Evolutionary conservation across 2,329 filamentous ascomycete genomes (phyloP).

Genomic region (Rutstroemia sydowiana): DNA sequence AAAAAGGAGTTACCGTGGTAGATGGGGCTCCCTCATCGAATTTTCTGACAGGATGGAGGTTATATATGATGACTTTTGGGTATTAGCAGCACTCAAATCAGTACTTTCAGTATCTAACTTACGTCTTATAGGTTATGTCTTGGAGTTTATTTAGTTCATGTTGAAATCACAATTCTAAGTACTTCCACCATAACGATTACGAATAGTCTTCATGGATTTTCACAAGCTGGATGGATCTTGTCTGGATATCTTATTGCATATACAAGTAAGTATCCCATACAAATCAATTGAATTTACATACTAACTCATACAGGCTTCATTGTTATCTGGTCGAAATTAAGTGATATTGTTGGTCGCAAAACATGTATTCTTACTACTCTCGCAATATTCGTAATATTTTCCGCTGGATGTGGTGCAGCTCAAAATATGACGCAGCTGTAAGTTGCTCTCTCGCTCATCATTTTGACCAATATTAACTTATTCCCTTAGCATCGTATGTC

Average conservation of each 20-base stretch:
- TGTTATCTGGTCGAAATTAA: constrained; percentile 16
- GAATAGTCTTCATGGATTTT: constrained; percentile 1
- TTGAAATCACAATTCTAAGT: not conserved
- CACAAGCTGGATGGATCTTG: not conserved
- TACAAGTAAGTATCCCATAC: not conserved
- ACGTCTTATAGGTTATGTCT: not conserved
- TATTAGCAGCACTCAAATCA: not conserved
- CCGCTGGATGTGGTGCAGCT: constrained; percentile 8
- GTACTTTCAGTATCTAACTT: not conserved
- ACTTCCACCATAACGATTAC: not conserved
- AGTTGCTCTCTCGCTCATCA: too few relatives aligned
- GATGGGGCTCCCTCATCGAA: too few relatives aligned
- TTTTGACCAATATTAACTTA: too few relatives aligned
- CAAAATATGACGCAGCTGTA: constrained; percentile 13
- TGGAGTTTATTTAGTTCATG: not conserved
- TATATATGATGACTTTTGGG: not conserved
- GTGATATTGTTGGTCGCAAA: constrained; percentile 14
- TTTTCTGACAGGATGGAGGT: not conserved
- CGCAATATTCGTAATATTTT: constrained; percentile 10
- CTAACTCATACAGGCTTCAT: constrained; percentile 12
- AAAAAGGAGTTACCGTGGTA: too few relatives aligned
- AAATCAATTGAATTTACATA: too few relatives aligned
- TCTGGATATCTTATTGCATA: not conserved
- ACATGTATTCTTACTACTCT: constrained; percentile 8
- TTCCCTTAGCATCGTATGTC: constrained; percentile 8